Percentiles rank a stretch among this genome's conserved stretches.
phyloP scores from a whole-genome alignment of 1,139 yeast species.

The Protomyces arabidopsidicola region DNA sequence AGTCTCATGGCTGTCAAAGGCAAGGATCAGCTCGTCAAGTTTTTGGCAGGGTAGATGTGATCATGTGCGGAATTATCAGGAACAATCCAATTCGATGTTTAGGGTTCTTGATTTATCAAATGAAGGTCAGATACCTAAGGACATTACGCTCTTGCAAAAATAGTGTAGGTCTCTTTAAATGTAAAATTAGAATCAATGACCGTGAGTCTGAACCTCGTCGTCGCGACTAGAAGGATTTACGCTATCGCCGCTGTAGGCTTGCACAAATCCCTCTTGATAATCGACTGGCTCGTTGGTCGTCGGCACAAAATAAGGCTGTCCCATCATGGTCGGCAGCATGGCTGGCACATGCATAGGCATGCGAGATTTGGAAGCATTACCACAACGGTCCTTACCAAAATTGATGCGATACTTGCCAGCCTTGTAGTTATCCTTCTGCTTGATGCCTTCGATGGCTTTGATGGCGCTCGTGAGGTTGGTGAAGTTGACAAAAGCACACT shows the following conservation, averaged over 20 bases:
- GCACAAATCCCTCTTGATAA: background rate
- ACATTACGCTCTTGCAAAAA: no score
- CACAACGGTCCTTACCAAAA: conserved; percentile 89
- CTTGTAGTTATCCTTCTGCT: conserved; percentile 46
- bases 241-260: background rate
- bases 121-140: no score
- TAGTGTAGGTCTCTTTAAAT: no score
- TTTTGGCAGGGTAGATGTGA: conserved; percentile 40
- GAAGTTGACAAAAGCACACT: conserved; percentile 89
- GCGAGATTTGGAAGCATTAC: conserved; percentile 7
- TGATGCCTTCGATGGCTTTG: conserved; percentile 68
- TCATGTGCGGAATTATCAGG: no score
- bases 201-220: background rate
- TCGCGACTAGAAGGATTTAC: background rate
- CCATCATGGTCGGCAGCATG: background rate
- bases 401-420: conserved; percentile 55
- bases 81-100: background rate
- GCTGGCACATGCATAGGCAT: background rate
- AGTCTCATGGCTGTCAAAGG: conserved; percentile 65
- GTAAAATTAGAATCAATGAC: no score
- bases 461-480: conserved; percentile 83
- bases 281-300: background rate
- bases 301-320: background rate
- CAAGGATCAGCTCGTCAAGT: conserved; percentile 56
- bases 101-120: background rate